Evolutionary conservation across 2,329 filamentous ascomycete species (phyloP).

Genomic region (Pseudogymnoascus sp.): DNA sequence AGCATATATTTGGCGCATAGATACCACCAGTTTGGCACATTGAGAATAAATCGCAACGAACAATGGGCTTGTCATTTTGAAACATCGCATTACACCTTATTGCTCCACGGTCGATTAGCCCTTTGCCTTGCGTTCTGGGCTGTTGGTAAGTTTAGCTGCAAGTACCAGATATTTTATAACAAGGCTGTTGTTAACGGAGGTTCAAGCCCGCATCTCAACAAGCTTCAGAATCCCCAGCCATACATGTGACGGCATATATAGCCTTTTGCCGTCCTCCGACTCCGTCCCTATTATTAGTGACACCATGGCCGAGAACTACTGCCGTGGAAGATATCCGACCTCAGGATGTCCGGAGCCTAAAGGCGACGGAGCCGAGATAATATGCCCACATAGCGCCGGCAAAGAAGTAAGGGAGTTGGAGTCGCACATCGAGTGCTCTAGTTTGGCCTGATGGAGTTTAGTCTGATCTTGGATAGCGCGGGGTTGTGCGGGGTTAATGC

Average conservation of each 20-base stretch:
- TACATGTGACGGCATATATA: neutral
- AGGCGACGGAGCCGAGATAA: neutral
- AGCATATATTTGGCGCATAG: slow-evolving; percentile 1
- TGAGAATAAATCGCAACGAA: neutral
- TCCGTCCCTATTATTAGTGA: neutral
- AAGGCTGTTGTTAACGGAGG: neutral
- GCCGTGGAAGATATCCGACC: neutral
- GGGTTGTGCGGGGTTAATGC: neutral
- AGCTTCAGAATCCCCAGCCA: neutral
- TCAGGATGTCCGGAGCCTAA: neutral
- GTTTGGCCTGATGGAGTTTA: neutral
- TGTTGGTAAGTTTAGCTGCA: neutral
- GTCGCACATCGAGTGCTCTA: neutral
- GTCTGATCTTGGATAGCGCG: neutral
- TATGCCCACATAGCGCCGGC: slow-evolving; percentile 5
- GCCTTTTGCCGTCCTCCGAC: neutral
- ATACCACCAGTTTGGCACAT: neutral
- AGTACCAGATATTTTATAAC: neutral
- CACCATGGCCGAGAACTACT: neutral
- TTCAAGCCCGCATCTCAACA: neutral
- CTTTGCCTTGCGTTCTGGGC: neutral
- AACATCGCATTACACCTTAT: neutral
- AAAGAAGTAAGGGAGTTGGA: neutral
- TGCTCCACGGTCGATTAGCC: neutral
- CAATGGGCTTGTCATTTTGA: neutral